A percentile compares a stretch with the other conserved stretches of the same genome.
Conservation (phyloP, 441 rosid genomes). For the Eruca vesicaria region DNA sequence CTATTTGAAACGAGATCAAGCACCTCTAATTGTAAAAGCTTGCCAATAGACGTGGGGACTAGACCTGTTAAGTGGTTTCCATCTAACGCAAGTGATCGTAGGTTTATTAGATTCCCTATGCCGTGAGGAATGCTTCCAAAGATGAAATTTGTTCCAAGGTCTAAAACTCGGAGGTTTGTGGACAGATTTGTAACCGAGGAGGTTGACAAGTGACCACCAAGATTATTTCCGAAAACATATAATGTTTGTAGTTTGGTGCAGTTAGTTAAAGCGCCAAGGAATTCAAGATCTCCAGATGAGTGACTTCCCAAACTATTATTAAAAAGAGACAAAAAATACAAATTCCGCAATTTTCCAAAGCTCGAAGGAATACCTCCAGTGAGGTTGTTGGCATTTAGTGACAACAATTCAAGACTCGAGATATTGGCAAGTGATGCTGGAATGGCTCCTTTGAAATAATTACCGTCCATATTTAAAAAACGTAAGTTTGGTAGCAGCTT, state of each 20-base stretch:
- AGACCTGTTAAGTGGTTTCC: background rate
- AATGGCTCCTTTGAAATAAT: background rate
- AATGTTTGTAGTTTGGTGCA: background rate
- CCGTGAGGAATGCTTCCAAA: conserved; percentile 9
- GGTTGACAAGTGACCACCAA: background rate
- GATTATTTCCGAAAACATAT: background rate
- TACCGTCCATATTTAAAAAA: background rate
- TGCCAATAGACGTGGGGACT: conserved; percentile 12
- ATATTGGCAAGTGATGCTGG: background rate
- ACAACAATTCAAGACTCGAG: background rate
- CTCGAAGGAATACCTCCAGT: background rate
- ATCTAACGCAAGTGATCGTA: background rate
- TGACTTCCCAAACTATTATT: background rate
- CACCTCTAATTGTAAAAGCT: conserved; percentile 11
- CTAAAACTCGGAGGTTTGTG: background rate
- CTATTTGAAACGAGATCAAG: conserved; percentile 1
- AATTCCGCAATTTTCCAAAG: background rate
- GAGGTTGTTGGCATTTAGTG: background rate
- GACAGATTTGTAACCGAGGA: background rate
- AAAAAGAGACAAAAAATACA: background rate
- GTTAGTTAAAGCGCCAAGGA: background rate
- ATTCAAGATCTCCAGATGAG: background rate
- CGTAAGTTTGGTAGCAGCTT: background rate
- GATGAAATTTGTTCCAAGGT: background rate
- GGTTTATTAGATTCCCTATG: background rate